phyloP scores from a whole-genome alignment of 495 filamentous ascomycete genomes.

The Aspergillus saccharolyticus region DNA sequence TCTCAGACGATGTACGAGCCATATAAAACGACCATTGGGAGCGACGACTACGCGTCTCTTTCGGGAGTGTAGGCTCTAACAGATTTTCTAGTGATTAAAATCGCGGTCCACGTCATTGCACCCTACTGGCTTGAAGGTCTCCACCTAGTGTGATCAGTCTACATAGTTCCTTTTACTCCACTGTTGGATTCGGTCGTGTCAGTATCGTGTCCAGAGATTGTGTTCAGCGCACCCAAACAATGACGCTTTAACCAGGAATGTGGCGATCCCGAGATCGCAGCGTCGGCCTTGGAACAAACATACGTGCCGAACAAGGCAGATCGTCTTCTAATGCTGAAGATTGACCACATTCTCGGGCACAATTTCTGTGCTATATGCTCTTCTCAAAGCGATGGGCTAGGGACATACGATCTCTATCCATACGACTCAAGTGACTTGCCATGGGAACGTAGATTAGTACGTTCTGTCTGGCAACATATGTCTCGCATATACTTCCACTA shows the following conservation, averaged over 20 bases:
- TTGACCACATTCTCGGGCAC: neutral
- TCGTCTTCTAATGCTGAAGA: neutral
- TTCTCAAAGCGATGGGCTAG: no score
- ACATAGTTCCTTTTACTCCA: neutral
- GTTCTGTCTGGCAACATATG: no score
- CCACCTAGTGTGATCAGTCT: neutral
- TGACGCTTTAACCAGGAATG: neutral
- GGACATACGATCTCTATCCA: no score
- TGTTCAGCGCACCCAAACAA: neutral
- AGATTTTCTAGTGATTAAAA: neutral
- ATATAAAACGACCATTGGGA: neutral
- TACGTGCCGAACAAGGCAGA: no score
- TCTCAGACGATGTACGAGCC: neutral
- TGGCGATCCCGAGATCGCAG: no score
- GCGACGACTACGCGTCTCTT: neutral
- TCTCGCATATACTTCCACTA: neutral
- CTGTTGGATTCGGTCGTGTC: neutral
- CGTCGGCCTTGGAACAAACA: no score
- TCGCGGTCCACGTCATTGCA: neutral
- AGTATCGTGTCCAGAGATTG: neutral
- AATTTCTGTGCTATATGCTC: no score
- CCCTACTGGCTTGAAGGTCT: neutral
- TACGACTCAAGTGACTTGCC: no score
- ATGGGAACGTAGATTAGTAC: no score
- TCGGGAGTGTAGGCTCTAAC: neutral